phyloP scores from a whole-genome alignment of 2,329 filamentous ascomycete genomes.

The Chrysosporium keratinophilum region DNA sequence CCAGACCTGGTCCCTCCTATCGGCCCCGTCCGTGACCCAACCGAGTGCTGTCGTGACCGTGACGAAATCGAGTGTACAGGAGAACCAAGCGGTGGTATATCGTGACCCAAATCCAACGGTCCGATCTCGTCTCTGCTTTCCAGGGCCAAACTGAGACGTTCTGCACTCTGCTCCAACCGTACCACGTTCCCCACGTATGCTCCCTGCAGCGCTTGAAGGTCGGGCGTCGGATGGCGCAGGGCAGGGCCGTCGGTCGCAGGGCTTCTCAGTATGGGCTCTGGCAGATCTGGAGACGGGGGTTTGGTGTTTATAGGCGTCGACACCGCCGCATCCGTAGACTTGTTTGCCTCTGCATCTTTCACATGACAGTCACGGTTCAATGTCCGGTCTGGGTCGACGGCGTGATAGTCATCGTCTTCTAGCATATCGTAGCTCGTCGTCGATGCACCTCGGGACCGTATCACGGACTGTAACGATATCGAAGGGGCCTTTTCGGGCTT shows the following conservation, averaged over 20 bases:
- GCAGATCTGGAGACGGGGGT: neutral
- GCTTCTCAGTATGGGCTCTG: conserved; percentile 29
- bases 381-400: conserved; percentile 22
- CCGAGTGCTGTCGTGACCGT: conserved; percentile 24
- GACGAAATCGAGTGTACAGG: conserved; percentile 11
- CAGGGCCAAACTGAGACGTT: conserved; percentile 39
- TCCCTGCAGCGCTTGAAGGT: conserved; percentile 42
- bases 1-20: conserved; percentile 29
- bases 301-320: neutral
- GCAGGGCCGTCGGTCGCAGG: conserved; percentile 34
- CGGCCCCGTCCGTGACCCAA: conserved; percentile 35
- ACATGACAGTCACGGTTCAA: conserved; percentile 4
- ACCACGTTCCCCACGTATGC: conserved; percentile 43
- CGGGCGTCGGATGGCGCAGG: conserved; percentile 41
- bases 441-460: conserved; percentile 14
- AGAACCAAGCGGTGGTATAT: conserved; percentile 26
- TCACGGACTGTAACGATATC: conserved; percentile 14
- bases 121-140: conserved; percentile 33
- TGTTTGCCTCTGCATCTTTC: neutral
- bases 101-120: conserved; percentile 38
- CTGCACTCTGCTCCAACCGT: conserved; percentile 40
- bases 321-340: neutral
- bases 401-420: conserved; percentile 38
- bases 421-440: conserved; percentile 36
- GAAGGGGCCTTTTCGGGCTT: conserved; percentile 20